phyloP scores from a whole-genome alignment of 306 rosid genomes.

The Vigna angularis region DNA sequence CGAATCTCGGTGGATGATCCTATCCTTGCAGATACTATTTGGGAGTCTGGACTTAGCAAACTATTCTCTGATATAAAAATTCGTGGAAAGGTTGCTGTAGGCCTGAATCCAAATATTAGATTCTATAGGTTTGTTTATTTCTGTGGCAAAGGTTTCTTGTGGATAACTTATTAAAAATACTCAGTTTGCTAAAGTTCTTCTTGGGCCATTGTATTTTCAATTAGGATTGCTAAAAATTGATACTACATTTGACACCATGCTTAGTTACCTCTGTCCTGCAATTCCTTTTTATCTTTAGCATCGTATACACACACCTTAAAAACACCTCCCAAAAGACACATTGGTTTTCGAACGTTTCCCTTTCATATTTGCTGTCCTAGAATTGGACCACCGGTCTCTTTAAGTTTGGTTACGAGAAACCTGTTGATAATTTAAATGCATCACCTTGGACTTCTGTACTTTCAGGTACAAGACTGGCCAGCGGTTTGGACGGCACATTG shows the following conservation, averaged over 20 bases:
- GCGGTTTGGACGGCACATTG: slow-evolving; percentile 91
- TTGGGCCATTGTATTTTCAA: slow-evolving; percentile 12
- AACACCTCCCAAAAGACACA: not conserved
- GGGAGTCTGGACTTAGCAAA: slow-evolving; percentile 81
- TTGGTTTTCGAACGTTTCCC: not conserved
- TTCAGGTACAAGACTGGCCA: slow-evolving; percentile 87
- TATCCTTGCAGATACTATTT: slow-evolving; percentile 69
- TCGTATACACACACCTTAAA: not conserved
- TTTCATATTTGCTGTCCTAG: not conserved
- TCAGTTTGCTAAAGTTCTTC: slow-evolving; percentile 1
- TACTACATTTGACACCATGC: not conserved
- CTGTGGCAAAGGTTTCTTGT: not conserved
- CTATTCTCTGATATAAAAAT: slow-evolving; percentile 71
- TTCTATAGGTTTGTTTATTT: slow-evolving; percentile 72
- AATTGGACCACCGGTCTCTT: not conserved
- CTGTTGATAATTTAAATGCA: not conserved
- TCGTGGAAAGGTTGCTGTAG: slow-evolving; percentile 76
- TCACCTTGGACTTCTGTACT: slow-evolving; percentile 29
- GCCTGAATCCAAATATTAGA: slow-evolving; percentile 88
- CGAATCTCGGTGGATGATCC: slow-evolving; percentile 74
- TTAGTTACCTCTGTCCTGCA: not conserved
- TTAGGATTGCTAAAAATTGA: not conserved
- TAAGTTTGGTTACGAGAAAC: slow-evolving; percentile 19
- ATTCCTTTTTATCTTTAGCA: not conserved
- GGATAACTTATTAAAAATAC: not conserved